Conservation (phyloP, 129 eudicot species). For the Gnaphalium uliginosum region DNA sequence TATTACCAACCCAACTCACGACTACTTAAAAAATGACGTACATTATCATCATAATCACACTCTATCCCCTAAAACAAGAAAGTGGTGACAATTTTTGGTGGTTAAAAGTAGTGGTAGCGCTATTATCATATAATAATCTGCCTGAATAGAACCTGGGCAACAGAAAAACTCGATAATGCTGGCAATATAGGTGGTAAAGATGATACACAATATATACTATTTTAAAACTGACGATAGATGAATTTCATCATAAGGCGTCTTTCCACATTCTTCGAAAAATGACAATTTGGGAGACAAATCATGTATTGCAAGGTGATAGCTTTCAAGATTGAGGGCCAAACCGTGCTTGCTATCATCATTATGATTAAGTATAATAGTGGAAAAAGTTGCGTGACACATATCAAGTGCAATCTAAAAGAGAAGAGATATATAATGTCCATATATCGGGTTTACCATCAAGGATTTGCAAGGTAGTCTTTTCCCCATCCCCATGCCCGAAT, state of each 20-base stretch:
- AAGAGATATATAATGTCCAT: background rate
- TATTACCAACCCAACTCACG: background rate
- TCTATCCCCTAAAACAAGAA: background rate
- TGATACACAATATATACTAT: background rate
- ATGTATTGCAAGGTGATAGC: background rate
- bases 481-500: background rate
- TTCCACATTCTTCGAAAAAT: background rate
- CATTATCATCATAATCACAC: background rate
- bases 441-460: background rate
- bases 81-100: background rate
- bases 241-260: background rate
- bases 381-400: background rate
- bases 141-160: background rate
- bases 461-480: background rate
- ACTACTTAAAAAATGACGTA: background rate
- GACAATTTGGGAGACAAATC: background rate
- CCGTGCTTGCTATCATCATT: background rate
- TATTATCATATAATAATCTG: background rate
- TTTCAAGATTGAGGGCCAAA: background rate
- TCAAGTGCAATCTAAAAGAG: background rate
- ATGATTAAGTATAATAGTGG: background rate
- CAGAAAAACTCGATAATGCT: background rate
- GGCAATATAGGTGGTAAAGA: background rate
- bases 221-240: background rate
- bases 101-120: background rate